Conservation (phyloP, 2,329 filamentous ascomycete genomes). For the Epichloe festucae region DNA sequence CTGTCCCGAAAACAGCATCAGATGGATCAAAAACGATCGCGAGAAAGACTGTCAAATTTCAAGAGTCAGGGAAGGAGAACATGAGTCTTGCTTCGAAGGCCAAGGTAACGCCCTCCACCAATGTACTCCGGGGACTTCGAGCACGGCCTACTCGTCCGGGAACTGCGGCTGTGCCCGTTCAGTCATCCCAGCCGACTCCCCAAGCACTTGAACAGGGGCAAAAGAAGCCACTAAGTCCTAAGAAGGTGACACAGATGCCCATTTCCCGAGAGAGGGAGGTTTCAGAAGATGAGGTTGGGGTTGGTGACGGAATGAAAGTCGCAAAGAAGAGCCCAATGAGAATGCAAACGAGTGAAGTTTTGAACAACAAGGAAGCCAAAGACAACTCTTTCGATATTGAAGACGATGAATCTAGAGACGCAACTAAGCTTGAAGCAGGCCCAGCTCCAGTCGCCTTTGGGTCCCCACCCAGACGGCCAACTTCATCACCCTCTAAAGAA, state of each 20-base stretch:
- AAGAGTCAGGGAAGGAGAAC: constrained; percentile 54
- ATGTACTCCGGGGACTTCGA: constrained; percentile 23
- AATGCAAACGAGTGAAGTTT: constrained; percentile 9
- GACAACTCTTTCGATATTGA: constrained; percentile 5
- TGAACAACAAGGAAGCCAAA: background rate
- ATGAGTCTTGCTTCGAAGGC: constrained; percentile 28
- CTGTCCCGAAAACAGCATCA: constrained; percentile 19
- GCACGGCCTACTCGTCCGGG: constrained; percentile 31
- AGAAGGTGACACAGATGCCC: constrained; percentile 48
- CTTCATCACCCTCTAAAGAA: constrained; percentile 40
- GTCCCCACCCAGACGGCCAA: constrained; percentile 43
- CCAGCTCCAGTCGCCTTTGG: constrained; percentile 19
- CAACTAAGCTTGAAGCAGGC: background rate
- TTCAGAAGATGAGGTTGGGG: constrained; percentile 49
- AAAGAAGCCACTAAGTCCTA: constrained; percentile 47
- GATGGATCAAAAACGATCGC: constrained; percentile 28
- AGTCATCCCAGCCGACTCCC: constrained; percentile 11
- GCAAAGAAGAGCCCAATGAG: background rate
- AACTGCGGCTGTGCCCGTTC: constrained; percentile 18
- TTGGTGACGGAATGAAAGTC: constrained; percentile 23
- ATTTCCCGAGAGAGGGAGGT: constrained; percentile 28
- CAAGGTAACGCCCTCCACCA: constrained; percentile 20
- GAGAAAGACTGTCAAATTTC: constrained; percentile 51
- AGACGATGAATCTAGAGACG: constrained; percentile 5
- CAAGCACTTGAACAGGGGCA: constrained; percentile 8